Evolutionary conservation across 2,329 filamentous ascomycete genomes (phyloP).

Genomic region (Teratosphaeria nubilosa): DNA sequence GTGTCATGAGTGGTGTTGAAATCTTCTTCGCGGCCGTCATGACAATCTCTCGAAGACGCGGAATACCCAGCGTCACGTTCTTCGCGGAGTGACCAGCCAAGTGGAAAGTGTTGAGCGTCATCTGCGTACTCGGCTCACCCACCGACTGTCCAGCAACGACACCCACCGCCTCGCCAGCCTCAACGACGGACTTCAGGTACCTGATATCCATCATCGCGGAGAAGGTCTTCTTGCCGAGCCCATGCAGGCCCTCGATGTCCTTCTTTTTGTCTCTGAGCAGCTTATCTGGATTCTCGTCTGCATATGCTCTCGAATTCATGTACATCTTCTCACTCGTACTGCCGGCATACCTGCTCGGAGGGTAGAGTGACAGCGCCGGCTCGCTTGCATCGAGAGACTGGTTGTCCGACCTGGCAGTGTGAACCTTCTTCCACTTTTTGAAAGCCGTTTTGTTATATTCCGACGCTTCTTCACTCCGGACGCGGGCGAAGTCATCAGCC

Average conservation of each 20-base stretch:
- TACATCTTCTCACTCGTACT: slow-evolving; percentile 86
- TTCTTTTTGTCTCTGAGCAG: slow-evolving; percentile 52
- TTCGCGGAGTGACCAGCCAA: slow-evolving; percentile 96
- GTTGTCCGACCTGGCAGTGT: slow-evolving; percentile 31
- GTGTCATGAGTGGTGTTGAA: slow-evolving; percentile 81
- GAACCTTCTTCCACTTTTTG: slow-evolving; percentile 70
- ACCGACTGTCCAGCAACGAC: slow-evolving; percentile 95
- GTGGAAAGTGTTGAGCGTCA: slow-evolving; percentile 99
- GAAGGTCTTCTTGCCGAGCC: slow-evolving; percentile 58
- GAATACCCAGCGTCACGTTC: slow-evolving; percentile 98
- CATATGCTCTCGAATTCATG: slow-evolving; percentile 59
- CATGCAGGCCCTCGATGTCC: slow-evolving; percentile 29
- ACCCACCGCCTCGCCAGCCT: slow-evolving; percentile 91
- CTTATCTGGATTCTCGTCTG: slow-evolving; percentile 61
- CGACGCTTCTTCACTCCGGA: slow-evolving; percentile 57
- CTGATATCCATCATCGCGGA: slow-evolving; percentile 81
- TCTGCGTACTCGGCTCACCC: slow-evolving; percentile 94
- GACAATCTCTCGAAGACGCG: slow-evolving; percentile 89
- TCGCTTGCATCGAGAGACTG: slow-evolving; percentile 52
- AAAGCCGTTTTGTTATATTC: slow-evolving; percentile 56
- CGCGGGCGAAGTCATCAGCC: slow-evolving; percentile 37
- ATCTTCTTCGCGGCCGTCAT: slow-evolving; percentile 92
- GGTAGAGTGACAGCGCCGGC: slow-evolving; percentile 61
- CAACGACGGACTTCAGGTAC: slow-evolving; percentile 82
- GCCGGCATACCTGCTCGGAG: slow-evolving; percentile 68